A percentile compares a stretch with the other conserved stretches of the same genome.
phyloP scores from a whole-genome alignment of 176 grass and related monocot genomes.

The Poa annua region DNA sequence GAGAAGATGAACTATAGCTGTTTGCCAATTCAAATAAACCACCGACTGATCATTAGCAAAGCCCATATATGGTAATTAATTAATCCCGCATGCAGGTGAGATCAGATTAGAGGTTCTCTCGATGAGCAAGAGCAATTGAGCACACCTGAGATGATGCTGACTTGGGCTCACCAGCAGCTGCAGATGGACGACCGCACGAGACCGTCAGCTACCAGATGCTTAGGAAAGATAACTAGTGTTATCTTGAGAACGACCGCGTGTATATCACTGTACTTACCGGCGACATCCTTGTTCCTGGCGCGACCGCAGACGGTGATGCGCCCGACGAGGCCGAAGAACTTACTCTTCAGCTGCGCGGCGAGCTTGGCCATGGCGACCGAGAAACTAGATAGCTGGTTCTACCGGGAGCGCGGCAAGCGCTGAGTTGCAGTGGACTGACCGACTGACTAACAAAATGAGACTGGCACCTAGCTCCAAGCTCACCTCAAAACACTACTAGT shows the following conservation, averaged over 20 bases:
- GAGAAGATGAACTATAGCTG: neutral
- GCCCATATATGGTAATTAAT: neutral
- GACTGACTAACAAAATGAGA: neutral
- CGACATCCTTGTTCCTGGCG: slow-evolving; percentile 28
- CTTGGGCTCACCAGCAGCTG: slow-evolving; percentile 33
- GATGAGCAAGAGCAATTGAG: too few species aligned
- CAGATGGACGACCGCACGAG: neutral
- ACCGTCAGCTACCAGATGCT: neutral
- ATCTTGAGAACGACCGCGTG: too few species aligned
- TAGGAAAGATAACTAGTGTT: too few species aligned
- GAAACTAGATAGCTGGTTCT: neutral
- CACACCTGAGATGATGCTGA: slow-evolving; percentile 37
- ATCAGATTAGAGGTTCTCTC: neutral
- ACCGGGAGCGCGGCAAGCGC: too few species aligned
- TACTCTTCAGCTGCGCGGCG: slow-evolving; percentile 49
- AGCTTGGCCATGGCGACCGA: slow-evolving; percentile 52
- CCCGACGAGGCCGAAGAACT: slow-evolving; percentile 46
- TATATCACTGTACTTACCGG: neutral
- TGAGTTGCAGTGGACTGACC: neutral
- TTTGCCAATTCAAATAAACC: neutral
- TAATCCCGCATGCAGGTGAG: neutral
- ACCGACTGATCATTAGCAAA: neutral
- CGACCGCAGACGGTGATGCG: slow-evolving; percentile 50
- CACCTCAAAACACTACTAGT: slow-evolving; percentile 4
- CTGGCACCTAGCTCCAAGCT: neutral